Conservation (phyloP, 2,329 filamentous ascomycete species). For the Aspergillus spinulosporus region DNA sequence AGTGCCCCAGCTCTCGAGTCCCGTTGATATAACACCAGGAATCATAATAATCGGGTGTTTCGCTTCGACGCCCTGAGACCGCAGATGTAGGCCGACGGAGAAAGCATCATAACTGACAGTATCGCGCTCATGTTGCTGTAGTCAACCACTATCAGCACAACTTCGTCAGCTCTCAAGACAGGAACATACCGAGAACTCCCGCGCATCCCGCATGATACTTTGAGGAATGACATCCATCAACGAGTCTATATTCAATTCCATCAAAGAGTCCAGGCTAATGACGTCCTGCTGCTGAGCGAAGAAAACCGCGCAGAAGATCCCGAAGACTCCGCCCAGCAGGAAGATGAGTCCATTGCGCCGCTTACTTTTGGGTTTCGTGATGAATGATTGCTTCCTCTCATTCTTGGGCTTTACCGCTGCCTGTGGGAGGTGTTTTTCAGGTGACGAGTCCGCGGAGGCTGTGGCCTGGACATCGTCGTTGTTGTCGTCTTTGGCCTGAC, state of each 20-base stretch:
- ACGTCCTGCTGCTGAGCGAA: conserved; percentile 88
- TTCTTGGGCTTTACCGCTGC: background rate
- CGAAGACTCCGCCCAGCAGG: conserved; percentile 82
- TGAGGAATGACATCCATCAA: conserved; percentile 85
- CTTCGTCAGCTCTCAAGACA: background rate
- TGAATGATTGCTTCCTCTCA: conserved; percentile 26
- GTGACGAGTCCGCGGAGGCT: conserved; percentile 19
- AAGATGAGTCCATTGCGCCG: conserved; percentile 81
- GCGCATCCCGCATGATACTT: conserved; percentile 80
- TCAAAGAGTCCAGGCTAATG: conserved; percentile 74
- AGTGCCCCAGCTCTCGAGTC: conserved; percentile 95
- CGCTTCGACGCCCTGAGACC: conserved; percentile 74
- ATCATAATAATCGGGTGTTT: conserved; percentile 95
- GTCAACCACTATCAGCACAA: background rate
- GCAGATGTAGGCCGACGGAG: conserved; percentile 80
- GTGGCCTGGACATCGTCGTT: conserved; percentile 26
- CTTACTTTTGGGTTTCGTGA: conserved; percentile 56
- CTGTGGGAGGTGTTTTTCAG: background rate
- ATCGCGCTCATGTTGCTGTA: conserved; percentile 78
- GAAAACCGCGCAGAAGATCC: conserved; percentile 82
- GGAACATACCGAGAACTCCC: conserved; percentile 71
- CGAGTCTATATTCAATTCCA: conserved; percentile 75
- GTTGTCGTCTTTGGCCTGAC: conserved; percentile 36
- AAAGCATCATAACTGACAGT: conserved; percentile 92
- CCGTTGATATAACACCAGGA: conserved; percentile 94